Evolutionary conservation across 2,329 filamentous ascomycete genomes (phyloP).

Genomic region (Paecilomyces dactylethromorphus): DNA sequence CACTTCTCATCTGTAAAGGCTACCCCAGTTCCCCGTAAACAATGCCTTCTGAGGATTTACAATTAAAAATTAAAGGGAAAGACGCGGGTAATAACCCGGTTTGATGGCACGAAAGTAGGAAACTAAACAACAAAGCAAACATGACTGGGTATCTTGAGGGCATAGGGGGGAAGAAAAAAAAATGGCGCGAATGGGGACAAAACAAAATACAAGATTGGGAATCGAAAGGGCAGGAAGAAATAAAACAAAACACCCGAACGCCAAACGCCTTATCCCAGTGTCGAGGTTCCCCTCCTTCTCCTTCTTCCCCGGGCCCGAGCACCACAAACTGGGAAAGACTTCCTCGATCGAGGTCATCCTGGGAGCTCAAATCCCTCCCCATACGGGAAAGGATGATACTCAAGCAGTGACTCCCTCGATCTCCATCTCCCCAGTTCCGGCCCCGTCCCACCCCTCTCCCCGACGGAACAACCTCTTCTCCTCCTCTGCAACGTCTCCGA

Average conservation of each 20-base stretch:
- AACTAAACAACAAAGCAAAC: neutral
- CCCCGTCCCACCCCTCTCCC: constrained; percentile 28
- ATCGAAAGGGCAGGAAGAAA: neutral
- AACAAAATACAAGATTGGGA: neutral
- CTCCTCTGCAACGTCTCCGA: constrained; percentile 15
- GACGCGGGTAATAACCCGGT: neutral
- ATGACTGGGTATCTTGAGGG: neutral
- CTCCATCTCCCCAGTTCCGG: constrained; percentile 22
- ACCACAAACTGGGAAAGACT: neutral
- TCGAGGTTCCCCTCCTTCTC: neutral
- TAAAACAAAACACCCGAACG: neutral
- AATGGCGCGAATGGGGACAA: neutral
- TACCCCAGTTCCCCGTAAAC: neutral
- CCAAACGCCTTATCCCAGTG: neutral
- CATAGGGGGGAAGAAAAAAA: neutral
- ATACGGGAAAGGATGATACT: neutral
- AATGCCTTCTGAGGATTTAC: neutral
- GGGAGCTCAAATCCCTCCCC: neutral
- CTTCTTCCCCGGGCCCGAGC: neutral
- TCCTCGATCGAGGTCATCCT: neutral
- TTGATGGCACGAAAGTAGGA: neutral
- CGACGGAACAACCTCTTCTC: constrained; percentile 21
- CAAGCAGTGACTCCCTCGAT: constrained; percentile 17
- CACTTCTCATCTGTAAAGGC: neutral
- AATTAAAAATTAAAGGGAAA: neutral